Evolutionary conservation across 768 basidiomycete genomes (phyloP).

Genomic region (Hortiboletus campestris): DNA sequence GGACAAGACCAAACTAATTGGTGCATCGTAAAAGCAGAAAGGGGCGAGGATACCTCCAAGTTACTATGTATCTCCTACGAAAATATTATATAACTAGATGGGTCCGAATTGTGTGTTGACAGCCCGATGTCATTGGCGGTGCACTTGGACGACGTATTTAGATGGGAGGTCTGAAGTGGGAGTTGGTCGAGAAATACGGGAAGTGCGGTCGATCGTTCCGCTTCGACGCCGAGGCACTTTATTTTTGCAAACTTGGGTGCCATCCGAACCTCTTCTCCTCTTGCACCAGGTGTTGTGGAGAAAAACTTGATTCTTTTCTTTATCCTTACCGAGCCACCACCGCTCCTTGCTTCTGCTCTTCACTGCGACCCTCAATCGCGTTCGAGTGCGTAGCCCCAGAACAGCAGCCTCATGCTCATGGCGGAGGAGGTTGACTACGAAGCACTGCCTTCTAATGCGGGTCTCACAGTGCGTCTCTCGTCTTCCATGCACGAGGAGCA

Average conservation of each 20-base stretch:
- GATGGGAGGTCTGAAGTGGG: background rate
- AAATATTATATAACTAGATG: background rate
- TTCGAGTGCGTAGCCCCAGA: conserved; percentile 3
- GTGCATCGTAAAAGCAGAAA: background rate
- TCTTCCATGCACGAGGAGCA: conserved; percentile 7
- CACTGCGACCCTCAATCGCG: background rate
- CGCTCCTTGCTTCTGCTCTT: background rate
- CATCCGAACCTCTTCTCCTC: background rate
- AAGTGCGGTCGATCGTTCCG: conserved; percentile 1
- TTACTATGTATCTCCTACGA: background rate
- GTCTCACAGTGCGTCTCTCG: conserved; percentile 55
- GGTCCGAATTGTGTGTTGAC: background rate
- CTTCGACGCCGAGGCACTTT: background rate
- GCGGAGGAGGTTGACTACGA: conserved; percentile 61
- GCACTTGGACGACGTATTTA: background rate
- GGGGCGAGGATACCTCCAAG: background rate
- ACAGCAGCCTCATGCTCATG: conserved; percentile 25
- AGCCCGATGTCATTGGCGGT: background rate
- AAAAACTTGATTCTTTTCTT: conserved; percentile 12
- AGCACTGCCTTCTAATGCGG: conserved; percentile 69
- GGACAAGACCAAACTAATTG: conserved; percentile 32
- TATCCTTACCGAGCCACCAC: background rate
- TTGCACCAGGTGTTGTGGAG: background rate
- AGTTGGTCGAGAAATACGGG: background rate
- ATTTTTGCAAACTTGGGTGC: conserved; percentile 7